Evolutionary conservation across 148 eudicot genomes (phyloP), one percentile per base, ranked within the genome.

Genomic region (Hydrangea macrophylla): DNA sequence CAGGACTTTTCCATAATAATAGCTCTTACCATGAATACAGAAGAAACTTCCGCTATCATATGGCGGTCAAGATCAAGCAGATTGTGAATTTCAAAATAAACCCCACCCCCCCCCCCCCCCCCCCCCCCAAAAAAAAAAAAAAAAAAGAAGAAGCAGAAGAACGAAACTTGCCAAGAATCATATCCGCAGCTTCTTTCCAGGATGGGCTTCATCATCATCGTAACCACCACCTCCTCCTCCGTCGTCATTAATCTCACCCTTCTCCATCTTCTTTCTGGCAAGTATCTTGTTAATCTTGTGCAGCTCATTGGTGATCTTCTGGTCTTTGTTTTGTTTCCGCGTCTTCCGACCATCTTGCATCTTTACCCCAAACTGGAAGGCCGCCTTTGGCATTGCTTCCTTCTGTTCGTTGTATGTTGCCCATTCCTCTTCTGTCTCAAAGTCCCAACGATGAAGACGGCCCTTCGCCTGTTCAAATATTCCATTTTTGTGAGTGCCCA

Each of bases 361-460:
- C 81, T 92, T 92, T 75, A 92, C 98, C 1, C 98, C 97, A 68
- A 91, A 91, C 82, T 91, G 97, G 86, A 91, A 91, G 64, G 97
- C 97, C 53, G 92, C 95, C 80, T 92, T 92, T 0, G 98, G 98
- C 98, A 92, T 92, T 73, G 98, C 98, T 76, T 92, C 98, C 76
- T 92, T 92, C 70, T 88, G 90, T 71, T 92, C 97, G 26, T 92
- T 89, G 86, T 92, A 92, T 62, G 75, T 83, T 13, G 98, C 98
- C 98, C 98, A 92, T 62, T 92, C 98, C 66, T 87, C 96, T 54
- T 90, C 96, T 9, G 98, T 88, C 79, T 93, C 96, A 80, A 93
- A 93, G 73, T 90, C 96, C 96, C 98, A 90, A 44, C 92, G 76
- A 68, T 89, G 97, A 64, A 92, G 96, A 36, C 97, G 89, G n/a